Conservation (phyloP, 2,329 filamentous ascomycete genomes). For the Cladosporium velox region DNA sequence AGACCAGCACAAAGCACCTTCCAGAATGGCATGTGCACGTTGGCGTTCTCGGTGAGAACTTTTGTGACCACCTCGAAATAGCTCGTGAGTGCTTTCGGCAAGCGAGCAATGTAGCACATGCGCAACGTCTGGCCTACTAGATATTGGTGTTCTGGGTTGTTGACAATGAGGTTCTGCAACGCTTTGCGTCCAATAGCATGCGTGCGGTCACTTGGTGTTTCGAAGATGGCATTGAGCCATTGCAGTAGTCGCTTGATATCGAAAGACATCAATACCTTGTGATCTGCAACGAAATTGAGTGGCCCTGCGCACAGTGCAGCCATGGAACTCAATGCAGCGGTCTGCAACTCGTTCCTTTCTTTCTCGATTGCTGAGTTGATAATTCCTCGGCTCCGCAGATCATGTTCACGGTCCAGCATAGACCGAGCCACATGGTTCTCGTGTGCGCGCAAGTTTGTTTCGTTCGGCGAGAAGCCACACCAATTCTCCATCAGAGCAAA, state of each 20-base stretch:
- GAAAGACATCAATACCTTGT: slow-evolving; percentile 83
- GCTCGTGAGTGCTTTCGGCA: slow-evolving; percentile 81
- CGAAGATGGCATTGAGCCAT: slow-evolving; percentile 96
- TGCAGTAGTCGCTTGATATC: slow-evolving; percentile 88
- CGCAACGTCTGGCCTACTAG: slow-evolving; percentile 87
- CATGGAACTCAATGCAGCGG: slow-evolving; percentile 92
- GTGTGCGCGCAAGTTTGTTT: slow-evolving; percentile 74
- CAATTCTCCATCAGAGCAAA: slow-evolving; percentile 98
- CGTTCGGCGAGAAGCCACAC: slow-evolving; percentile 96
- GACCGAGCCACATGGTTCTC: slow-evolving; percentile 88
- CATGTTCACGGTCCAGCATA: slow-evolving; percentile 74
- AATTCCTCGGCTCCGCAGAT: slow-evolving; percentile 72
- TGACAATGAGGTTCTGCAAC: slow-evolving; percentile 82
- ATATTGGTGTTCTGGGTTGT: slow-evolving; percentile 85
- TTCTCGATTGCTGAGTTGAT: slow-evolving; percentile 92
- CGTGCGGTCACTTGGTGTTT: slow-evolving; percentile 84
- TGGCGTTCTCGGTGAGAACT: slow-evolving; percentile 78
- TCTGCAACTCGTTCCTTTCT: slow-evolving; percentile 88
- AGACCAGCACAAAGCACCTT: slow-evolving; percentile 84
- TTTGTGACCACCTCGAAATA: slow-evolving; percentile 93
- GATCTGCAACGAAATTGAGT: slow-evolving; percentile 84
- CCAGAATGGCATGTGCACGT: slow-evolving; percentile 86
- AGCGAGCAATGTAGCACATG: slow-evolving; percentile 77
- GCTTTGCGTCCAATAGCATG: slow-evolving; percentile 87
- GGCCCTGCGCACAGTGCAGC: slow-evolving; percentile 82